Percentiles rank a stretch among this genome's conserved stretches.
These are phyloP conservation scores for Ophiostoma perfectum DNA, from an alignment of 2,329 filamentous ascomycete species.

Conservation along the genomic window DNA sequence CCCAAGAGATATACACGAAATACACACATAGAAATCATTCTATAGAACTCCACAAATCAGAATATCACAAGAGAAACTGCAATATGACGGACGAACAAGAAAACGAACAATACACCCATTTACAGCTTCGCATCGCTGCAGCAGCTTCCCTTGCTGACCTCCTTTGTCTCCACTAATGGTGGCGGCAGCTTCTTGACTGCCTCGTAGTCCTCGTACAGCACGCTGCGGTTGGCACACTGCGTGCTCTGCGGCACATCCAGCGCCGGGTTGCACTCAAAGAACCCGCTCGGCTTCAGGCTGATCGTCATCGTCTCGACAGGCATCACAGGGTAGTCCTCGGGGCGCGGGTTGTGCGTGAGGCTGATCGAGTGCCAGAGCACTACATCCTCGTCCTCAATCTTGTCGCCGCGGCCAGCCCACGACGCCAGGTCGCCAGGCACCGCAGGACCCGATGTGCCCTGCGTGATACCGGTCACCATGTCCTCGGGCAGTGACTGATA, in stretches of 20 bases:
- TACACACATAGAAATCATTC: neutral
- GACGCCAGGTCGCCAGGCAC: conserved; percentile 25
- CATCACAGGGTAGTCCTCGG: conserved; percentile 66
- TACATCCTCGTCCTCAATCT: conserved; percentile 23
- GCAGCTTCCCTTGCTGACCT: conserved; percentile 13
- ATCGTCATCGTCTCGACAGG: conserved; percentile 44
- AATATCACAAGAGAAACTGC: neutral
- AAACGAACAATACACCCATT: neutral
- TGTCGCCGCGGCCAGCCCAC: conserved; percentile 33
- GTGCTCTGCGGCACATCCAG: conserved; percentile 44
- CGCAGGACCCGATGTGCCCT: neutral
- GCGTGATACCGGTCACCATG: neutral
- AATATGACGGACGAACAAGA: neutral
- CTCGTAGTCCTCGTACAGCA: conserved; percentile 26
- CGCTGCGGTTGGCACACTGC: conserved; percentile 35
- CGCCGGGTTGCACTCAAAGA: conserved; percentile 47
- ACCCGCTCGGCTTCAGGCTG: conserved; percentile 49
- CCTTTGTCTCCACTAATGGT: conserved; percentile 5
- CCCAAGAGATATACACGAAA: too few relatives aligned
- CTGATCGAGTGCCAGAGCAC: conserved; percentile 55
- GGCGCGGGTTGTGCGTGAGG: conserved; percentile 59
- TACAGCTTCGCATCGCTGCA: conserved; percentile 13
- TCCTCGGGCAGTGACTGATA: conserved; percentile 33
- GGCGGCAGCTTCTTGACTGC: conserved; percentile 11
- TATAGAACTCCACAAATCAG: neutral